Evolutionary conservation across 208 protist species (phyloP).

Genomic region (Spironucleus salmonicida): DNA sequence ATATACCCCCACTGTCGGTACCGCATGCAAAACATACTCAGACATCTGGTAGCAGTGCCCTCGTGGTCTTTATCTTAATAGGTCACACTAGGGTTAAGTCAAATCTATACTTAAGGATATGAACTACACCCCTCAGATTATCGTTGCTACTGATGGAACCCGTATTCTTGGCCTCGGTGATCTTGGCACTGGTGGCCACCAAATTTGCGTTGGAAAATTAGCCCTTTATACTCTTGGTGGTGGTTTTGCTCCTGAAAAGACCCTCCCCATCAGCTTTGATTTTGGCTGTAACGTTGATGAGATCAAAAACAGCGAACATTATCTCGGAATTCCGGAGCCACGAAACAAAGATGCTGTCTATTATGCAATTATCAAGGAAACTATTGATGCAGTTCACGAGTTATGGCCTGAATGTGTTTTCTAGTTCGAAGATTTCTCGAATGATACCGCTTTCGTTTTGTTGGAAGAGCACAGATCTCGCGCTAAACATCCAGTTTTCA

Average conservation of each 20-base stretch:
- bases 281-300: slow-evolving; percentile 39
- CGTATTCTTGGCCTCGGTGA: slow-evolving; percentile 57
- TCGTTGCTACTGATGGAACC: slow-evolving; percentile 54
- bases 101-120: slow-evolving; percentile 36
- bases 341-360: slow-evolving; percentile 9
- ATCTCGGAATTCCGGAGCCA: slow-evolving; percentile 30
- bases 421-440: slow-evolving; percentile 59
- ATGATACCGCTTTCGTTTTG: slow-evolving; percentile 48
- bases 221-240: slow-evolving; percentile 45
- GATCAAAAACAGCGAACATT: slow-evolving; percentile 32
- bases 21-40: slow-evolving; percentile 38
- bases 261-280: slow-evolving; percentile 47
- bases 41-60: background rate
- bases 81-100: background rate
- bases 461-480: slow-evolving; percentile 40
- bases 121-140: slow-evolving; percentile 12
- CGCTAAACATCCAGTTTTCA: slow-evolving; percentile 43
- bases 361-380: slow-evolving; percentile 44
- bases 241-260: slow-evolving; percentile 39
- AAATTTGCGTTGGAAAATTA: slow-evolving; percentile 50
- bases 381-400: slow-evolving; percentile 37
- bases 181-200: slow-evolving; percentile 52
- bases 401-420: slow-evolving; percentile 46
- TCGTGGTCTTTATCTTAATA: slow-evolving; percentile 30
- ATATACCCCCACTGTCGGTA: slow-evolving; percentile 49